These are phyloP conservation scores for Phialemoniopsis sp. DNA, from an alignment of 2,329 filamentous ascomycete species.

Conservation along the genomic window DNA sequence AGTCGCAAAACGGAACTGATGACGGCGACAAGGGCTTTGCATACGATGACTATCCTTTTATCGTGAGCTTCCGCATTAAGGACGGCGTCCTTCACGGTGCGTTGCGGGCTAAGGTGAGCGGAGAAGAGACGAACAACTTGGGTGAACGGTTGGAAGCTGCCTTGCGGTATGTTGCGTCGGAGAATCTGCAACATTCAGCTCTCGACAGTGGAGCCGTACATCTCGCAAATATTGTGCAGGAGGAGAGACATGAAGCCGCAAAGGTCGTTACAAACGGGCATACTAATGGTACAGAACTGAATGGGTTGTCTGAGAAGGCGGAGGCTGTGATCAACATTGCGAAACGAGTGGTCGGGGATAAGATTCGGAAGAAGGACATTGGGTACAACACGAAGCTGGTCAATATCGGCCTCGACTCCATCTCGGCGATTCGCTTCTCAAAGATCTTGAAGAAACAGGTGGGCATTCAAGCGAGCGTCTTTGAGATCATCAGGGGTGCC, in stretches of 20 bases:
- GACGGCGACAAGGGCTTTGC: slow-evolving; percentile 2
- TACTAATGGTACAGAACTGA: too few species aligned
- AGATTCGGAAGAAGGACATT: slow-evolving; percentile 7
- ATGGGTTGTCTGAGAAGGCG: neutral
- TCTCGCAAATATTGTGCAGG: too few species aligned
- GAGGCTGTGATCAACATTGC: slow-evolving; percentile 10
- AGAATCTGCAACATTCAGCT: too few species aligned
- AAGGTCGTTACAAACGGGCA: too few species aligned
- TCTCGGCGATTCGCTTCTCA: slow-evolving; percentile 15
- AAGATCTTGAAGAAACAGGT: slow-evolving; percentile 11
- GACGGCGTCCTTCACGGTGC: slow-evolving; percentile 10
- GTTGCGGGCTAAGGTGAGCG: slow-evolving; percentile 11
- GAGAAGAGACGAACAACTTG: neutral
- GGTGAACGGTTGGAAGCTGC: slow-evolving; percentile 7
- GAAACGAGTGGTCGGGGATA: slow-evolving; percentile 9
- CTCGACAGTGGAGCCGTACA: too few species aligned
- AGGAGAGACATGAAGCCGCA: too few species aligned
- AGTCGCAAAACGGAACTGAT: neutral
- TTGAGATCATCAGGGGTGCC: slow-evolving; percentile 13
- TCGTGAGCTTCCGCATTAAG: slow-evolving; percentile 15
- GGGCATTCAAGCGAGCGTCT: slow-evolving; percentile 13
- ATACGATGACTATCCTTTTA: slow-evolving; percentile 18
- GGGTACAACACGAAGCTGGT: slow-evolving; percentile 11
- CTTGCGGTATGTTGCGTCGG: too few species aligned
- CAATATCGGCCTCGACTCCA: slow-evolving; percentile 16